Base-by-base conservation (phyloP, 768 basidiomycete species). In the Coprinopsis sp. region DNA sequence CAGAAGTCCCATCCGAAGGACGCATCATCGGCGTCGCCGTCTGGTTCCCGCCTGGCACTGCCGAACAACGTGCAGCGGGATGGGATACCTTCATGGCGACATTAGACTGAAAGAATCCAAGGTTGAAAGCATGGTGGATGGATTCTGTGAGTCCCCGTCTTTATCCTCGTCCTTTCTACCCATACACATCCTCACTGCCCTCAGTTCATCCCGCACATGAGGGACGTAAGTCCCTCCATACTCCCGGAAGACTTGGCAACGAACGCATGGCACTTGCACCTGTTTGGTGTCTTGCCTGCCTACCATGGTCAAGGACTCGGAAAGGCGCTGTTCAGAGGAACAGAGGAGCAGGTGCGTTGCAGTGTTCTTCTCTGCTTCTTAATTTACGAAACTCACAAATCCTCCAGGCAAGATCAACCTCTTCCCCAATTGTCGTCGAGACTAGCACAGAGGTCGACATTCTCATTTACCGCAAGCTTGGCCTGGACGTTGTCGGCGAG, bases 271-370 rank as follows among this genome's bases (percentile, higher is more conserved):
- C 53, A 60, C 38, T 51, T 66, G 12, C 59, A 59, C 10, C 43
- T 63, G 7, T 62, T 68, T 39, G 65, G 58, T 3, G 59, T 65
- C 23, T 33, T 52, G 16, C 63, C 59, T 11, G 50, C 52, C 2
- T 55, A 64, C 37, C 64, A 65, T n/a, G 54, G 61, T 3, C 63
- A 63, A 44, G 64, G 64, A 14, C 54, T 59, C 14, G 65, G 58
- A 19, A 63, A 59, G 39, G 51, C 52, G 1, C 28, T 64, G 46
- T 54, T 64, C 40, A 47, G 55, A 18, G 51, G 49, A 8, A 59
- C 49, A 8, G 63, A 64, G 40, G 50, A 55, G 7, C 47, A 51
- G 55, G 63, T 64, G 22, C 34, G 48, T 12, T 19, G 25, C n/a
- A n/a, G n/a, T n/a, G n/a, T n/a, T n/a, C n/a, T n/a, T n/a, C 29